Evolutionary conservation across 1,139 yeast species (phyloP), one percentile per base, ranked within the genome.

Genomic region (Groenewaldozyma auringiensis): DNA sequence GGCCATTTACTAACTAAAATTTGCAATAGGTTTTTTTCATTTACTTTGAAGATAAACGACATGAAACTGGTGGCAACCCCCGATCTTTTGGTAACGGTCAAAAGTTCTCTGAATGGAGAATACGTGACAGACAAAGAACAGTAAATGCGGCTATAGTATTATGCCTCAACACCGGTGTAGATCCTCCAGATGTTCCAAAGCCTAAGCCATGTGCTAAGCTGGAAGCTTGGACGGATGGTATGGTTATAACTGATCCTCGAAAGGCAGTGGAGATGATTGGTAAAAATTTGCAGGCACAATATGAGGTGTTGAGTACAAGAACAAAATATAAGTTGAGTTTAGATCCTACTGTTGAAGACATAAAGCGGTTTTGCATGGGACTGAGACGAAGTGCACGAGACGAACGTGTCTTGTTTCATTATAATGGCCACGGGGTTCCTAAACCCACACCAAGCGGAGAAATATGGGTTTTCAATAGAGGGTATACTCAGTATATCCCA

Each of bases 341-440:
- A 46, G 98, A 92, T 61, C 97, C 98, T 1, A 85, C 94, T 48
- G 96, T 89, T 20, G 98, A 92, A 61, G 99, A 92, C 60, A 85
- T 89, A 34, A 92, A 89, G 60, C 72, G 97, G 50, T 85, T 92
- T 57, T 89, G 97, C 62, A 84, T 86, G 56, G 83, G 94, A 0
- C 68, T 92, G 51, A 71, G 98, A 55, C 73, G 97, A 47, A 84
- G 85, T 48, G 95, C 97, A 3, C 85, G 92, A 59, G 97, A 92
- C 14, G 75, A 70, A 44, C 74, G 98, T 46, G 83, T 89, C 9
- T 64, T 92, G 45, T 92, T 92, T 64, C 98, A 94, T 62, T 92
- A 94, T 63, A 92, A 92, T 59, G 99, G 99, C 2, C 99, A 92
- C 61, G 99, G 99, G 16, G 99, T 92, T 2, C 99, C 99, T 0